These are phyloP conservation scores for Gracilaria domingensis DNA, from an alignment of 23 red algal genomes.

Conservation along the genomic window DNA sequence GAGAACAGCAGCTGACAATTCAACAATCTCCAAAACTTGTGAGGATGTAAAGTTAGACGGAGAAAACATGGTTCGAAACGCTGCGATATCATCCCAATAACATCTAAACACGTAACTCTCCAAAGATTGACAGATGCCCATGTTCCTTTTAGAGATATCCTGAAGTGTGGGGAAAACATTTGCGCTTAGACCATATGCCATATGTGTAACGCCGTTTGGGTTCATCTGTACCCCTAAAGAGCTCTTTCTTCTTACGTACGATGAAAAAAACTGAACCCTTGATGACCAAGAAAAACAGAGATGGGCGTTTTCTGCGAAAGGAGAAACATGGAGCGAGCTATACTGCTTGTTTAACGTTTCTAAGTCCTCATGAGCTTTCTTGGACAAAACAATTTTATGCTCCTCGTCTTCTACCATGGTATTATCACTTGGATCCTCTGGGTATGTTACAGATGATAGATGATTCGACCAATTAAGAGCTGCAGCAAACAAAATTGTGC, in stretches of 20 bases:
- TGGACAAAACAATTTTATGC: neutral
- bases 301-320: conserved; percentile 36
- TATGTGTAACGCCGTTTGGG: conserved; percentile 21
- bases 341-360: conserved; percentile 11
- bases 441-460: conserved; percentile 4
- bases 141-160: neutral
- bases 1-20: conserved; percentile 27
- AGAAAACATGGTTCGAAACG: conserved; percentile 57
- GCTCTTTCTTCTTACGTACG: neutral
- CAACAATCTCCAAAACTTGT: conserved; percentile 47
- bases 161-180: conserved; percentile 56
- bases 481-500: conserved; percentile 52
- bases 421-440: neutral
- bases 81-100: conserved; percentile 54
- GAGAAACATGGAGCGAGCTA: neutral
- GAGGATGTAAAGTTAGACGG: conserved; percentile 21
- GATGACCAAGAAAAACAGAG: conserved; percentile 63
- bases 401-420: neutral
- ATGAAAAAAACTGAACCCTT: conserved; percentile 2
- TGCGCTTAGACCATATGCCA: conserved; percentile 8
- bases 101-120: conserved; percentile 29
- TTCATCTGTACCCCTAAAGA: neutral
- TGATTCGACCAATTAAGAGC: conserved; percentile 40
- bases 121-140: conserved; percentile 32
- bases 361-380: neutral